Conservation (phyloP, 2,329 filamentous ascomycete species). For the Sarocladium brachiariae region DNA sequence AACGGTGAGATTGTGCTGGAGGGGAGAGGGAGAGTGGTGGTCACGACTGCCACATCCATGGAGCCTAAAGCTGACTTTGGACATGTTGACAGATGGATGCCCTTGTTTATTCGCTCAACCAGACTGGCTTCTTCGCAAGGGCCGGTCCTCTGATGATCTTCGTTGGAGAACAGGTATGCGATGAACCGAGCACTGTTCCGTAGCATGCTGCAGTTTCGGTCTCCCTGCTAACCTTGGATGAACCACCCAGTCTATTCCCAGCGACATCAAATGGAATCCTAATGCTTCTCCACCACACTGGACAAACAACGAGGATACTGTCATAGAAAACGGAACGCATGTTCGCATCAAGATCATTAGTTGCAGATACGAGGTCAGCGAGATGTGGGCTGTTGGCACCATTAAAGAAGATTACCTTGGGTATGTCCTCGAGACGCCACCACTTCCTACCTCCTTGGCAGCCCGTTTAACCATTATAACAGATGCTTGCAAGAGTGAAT, state of each 20-base stretch:
- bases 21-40: not conserved
- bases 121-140: constrained; percentile 83
- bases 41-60: constrained; percentile 6
- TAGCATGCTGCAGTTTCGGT: not conserved
- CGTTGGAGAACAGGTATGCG: constrained; percentile 70
- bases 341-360: constrained; percentile 92
- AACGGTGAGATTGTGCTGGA: constrained; percentile 57
- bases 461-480: not conserved
- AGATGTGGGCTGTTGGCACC: constrained; percentile 95
- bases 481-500: constrained; percentile 24
- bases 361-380: constrained; percentile 84
- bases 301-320: constrained; percentile 88
- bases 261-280: constrained; percentile 87
- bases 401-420: constrained; percentile 81
- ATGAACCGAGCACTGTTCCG: not conserved
- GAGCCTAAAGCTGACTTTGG: constrained; percentile 22
- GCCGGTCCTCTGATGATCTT: constrained; percentile 74
- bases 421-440: constrained; percentile 31
- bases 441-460: not conserved
- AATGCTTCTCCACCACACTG: constrained; percentile 96
- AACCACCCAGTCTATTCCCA: constrained; percentile 68
- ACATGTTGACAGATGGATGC: constrained; percentile 72
- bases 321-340: constrained; percentile 89
- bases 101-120: constrained; percentile 84
- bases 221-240: not conserved